Conservation (phyloP, 805 yeast genomes). For the Candida sphagnicola region DNA sequence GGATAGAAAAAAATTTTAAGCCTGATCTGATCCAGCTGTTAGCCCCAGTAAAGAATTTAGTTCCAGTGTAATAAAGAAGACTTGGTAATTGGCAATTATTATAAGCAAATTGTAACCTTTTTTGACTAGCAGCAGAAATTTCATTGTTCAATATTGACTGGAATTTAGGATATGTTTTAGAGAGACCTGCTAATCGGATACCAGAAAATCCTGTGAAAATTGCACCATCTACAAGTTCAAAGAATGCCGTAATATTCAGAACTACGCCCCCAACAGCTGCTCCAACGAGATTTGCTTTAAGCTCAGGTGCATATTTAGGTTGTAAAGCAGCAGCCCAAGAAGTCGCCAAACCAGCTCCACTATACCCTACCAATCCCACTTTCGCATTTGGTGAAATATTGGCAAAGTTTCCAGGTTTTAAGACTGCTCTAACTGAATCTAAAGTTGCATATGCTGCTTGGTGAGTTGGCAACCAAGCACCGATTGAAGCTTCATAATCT, state of each 20-base stretch:
- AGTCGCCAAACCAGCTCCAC: conserved; percentile 29
- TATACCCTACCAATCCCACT: conserved; percentile 24
- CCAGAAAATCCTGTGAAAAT: conserved; percentile 20
- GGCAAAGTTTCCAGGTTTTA: conserved; percentile 13
- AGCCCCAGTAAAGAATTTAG: conserved; percentile 10
- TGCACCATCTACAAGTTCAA: conserved; percentile 16
- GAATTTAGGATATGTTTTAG: conserved; percentile 22
- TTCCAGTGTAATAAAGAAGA: conserved; percentile 3
- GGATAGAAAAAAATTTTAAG: conserved; percentile 7
- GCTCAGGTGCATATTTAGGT: conserved; percentile 27
- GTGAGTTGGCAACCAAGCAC: conserved; percentile 20
- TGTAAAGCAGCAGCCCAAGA: conserved; percentile 26
- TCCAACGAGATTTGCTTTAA: conserved; percentile 13
- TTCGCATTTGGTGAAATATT: conserved; percentile 17
- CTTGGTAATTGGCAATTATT: not conserved
- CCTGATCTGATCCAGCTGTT: conserved; percentile 9
- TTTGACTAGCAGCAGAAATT: conserved; percentile 3
- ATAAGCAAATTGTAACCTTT: not conserved
- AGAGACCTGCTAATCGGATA: conserved; percentile 20
- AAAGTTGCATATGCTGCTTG: conserved; percentile 21
- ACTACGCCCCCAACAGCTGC: conserved; percentile 29
- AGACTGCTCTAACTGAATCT: conserved; percentile 21
- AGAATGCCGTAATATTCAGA: conserved; percentile 19
- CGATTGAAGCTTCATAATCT: conserved; percentile 25
- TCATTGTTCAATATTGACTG: conserved; percentile 2